These are phyloP conservation scores for Sphaerulina populicola DNA, from an alignment of 2,329 filamentous ascomycete genomes.

Conservation along the genomic window DNA sequence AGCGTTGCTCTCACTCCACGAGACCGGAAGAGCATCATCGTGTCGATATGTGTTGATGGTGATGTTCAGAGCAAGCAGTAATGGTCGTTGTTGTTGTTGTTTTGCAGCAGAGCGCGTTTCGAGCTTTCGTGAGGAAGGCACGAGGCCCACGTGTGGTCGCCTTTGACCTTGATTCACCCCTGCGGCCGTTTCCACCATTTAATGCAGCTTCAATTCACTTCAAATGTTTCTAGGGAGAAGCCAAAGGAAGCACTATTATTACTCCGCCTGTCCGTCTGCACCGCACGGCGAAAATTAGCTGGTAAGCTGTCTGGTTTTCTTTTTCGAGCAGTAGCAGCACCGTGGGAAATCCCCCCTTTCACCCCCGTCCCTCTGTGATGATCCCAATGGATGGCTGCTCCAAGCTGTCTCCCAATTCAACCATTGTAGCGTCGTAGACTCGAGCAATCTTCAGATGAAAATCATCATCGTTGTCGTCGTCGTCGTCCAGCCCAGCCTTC, in stretches of 20 bases:
- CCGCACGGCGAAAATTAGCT: too few species aligned
- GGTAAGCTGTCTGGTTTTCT: too few species aligned
- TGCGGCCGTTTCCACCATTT: too few species aligned
- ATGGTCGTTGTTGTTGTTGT: neutral
- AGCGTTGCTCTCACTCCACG: slow-evolving; percentile 26
- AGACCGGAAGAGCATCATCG: slow-evolving; percentile 20
- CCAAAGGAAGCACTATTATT: too few species aligned
- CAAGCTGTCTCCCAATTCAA: slow-evolving; percentile 61
- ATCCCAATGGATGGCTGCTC: slow-evolving; percentile 44
- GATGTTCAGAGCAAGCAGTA: neutral
- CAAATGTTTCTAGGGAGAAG: neutral
- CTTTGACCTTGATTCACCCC: too few species aligned
- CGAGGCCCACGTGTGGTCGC: neutral
- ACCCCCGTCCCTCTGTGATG: slow-evolving; percentile 35
- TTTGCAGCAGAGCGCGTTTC: neutral
- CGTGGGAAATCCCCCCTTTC: too few species aligned
- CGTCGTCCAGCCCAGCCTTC: slow-evolving; percentile 16
- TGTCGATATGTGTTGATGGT: neutral
- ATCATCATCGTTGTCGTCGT: slow-evolving; percentile 32
- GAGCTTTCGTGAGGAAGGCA: neutral
- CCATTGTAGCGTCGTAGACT: slow-evolving; percentile 72
- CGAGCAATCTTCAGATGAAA: slow-evolving; percentile 62
- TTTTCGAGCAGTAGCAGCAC: too few species aligned
- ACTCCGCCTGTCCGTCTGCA: neutral
- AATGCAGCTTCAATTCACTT: neutral